These are phyloP conservation scores for Sporobolomyces pararoseus DNA, from an alignment of 768 basidiomycete genomes.

Conservation along the genomic window DNA sequence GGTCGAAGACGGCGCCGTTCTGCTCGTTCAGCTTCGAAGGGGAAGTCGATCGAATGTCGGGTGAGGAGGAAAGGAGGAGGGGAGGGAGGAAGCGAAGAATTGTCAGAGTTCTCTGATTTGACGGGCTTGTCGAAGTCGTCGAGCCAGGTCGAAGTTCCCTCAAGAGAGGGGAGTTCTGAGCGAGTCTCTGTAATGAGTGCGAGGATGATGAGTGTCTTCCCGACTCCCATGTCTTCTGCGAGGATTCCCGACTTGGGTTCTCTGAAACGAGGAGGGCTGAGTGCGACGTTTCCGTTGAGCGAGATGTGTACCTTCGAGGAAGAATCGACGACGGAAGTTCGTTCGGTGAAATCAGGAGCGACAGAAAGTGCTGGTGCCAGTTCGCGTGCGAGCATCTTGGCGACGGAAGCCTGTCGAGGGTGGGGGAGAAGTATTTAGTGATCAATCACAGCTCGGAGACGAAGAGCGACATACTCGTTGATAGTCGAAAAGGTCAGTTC, in stretches of 20 bases:
- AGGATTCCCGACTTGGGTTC: conserved; percentile 42
- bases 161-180: conserved; percentile 33
- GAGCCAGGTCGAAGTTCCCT: conserved; percentile 35
- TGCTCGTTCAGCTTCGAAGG: conserved; percentile 15
- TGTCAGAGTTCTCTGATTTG: too few relatives aligned
- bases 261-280: background rate
- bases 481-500: conserved; percentile 30
- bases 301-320: conserved; percentile 16
- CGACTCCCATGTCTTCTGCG: conserved; percentile 51
- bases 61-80: conserved; percentile 23
- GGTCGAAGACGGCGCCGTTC: conserved; percentile 17
- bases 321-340: background rate
- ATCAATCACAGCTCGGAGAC: background rate
- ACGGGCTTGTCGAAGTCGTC: too few relatives aligned
- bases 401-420: conserved; percentile 26
- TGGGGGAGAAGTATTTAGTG: background rate
- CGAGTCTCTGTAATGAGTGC: conserved; percentile 46
- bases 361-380: conserved; percentile 30
- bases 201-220: conserved; percentile 49
- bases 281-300: conserved; percentile 10
- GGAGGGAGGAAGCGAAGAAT: too few relatives aligned
- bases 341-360: conserved; percentile 6
- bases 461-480: conserved; percentile 31
- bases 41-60: conserved; percentile 10
- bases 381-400: conserved; percentile 43